These are phyloP conservation scores for Penicillium sclerotiorum DNA, from an alignment of 2,329 filamentous ascomycete genomes.

Conservation along the genomic window DNA sequence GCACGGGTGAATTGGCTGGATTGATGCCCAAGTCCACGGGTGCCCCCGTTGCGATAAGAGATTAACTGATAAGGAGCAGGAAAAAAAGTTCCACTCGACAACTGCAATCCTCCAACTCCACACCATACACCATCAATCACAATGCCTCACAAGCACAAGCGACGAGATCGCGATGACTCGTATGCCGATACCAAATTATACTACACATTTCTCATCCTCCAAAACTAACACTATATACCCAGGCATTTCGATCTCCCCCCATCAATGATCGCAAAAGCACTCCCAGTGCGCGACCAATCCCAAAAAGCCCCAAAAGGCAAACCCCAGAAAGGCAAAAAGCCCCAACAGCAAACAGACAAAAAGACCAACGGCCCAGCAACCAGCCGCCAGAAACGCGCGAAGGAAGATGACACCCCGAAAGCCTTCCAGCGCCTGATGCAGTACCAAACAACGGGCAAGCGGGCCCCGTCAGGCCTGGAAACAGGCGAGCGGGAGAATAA, in stretches of 20 bases:
- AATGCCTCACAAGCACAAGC: conserved; percentile 89
- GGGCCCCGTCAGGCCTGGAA: conserved; percentile 66
- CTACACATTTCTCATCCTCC: neutral
- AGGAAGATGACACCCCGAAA: conserved; percentile 78
- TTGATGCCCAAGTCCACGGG: no score
- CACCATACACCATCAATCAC: conserved; percentile 13
- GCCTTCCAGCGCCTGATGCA: conserved; percentile 87
- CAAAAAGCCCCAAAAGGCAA: conserved; percentile 34
- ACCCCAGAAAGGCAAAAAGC: conserved; percentile 31
- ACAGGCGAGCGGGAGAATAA: conserved; percentile 52
- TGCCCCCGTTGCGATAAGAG: no score
- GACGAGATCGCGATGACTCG: conserved; percentile 56
- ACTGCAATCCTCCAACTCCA: conserved; percentile 14
- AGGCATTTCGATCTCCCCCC: conserved; percentile 62
- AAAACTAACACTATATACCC: conserved; percentile 11
- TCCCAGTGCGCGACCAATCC: conserved; percentile 55
- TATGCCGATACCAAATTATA: conserved; percentile 42
- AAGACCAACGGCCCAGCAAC: conserved; percentile 41
- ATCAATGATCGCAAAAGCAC: conserved; percentile 59
- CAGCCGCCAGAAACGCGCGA: conserved; percentile 38
- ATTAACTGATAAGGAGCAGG: neutral
- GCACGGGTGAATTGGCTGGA: no score
- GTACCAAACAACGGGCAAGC: conserved; percentile 59
- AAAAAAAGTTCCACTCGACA: conserved; percentile 25
- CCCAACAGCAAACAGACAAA: conserved; percentile 5